Evolutionary conservation across 2,329 filamentous ascomycete genomes (phyloP).

Genomic region (Clonostachys byssicola): DNA sequence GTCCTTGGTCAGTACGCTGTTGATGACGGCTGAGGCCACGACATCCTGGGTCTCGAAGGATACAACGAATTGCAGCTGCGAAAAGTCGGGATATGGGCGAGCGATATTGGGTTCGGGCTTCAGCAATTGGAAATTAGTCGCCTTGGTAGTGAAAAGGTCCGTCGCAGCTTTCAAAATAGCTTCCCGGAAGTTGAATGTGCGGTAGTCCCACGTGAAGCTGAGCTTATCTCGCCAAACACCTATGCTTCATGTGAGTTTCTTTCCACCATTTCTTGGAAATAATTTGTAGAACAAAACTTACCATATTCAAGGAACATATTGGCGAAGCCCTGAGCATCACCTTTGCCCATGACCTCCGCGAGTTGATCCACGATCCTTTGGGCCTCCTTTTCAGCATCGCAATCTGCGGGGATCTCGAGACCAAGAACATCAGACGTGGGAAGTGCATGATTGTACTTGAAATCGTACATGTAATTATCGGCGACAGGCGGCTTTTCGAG

Average conservation of each 20-base stretch:
- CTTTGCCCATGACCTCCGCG: not conserved
- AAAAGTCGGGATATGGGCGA: not conserved
- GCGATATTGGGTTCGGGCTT: not conserved
- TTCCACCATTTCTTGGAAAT: too few species aligned
- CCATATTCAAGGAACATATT: conserved; percentile 16
- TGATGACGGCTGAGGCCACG: conserved; percentile 22
- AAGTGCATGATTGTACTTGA: conserved; percentile 30
- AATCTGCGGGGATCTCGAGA: conserved; percentile 15
- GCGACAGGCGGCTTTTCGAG: conserved; percentile 16
- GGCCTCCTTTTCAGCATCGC: conserved; percentile 6
- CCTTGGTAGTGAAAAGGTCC: conserved; percentile 21
- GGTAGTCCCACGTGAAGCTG: conserved; percentile 45
- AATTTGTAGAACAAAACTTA: not conserved
- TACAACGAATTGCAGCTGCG: conserved; percentile 7
- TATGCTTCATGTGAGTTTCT: conserved; percentile 1
- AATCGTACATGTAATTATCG: conserved; percentile 34
- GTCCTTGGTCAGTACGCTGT: conserved; percentile 19
- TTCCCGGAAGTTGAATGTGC: conserved; percentile 31
- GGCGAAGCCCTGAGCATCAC: not conserved
- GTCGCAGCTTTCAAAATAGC: conserved; percentile 28
- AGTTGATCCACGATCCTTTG: not conserved
- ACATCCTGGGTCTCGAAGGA: conserved; percentile 13
- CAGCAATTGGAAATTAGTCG: not conserved
- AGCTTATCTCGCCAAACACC: conserved; percentile 49
- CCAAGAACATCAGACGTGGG: conserved; percentile 19